Percentiles rank a stretch among this genome's conserved stretches.
These are phyloP conservation scores for Mimosa pudica DNA, from an alignment of 306 rosid species.

Conservation along the genomic window DNA sequence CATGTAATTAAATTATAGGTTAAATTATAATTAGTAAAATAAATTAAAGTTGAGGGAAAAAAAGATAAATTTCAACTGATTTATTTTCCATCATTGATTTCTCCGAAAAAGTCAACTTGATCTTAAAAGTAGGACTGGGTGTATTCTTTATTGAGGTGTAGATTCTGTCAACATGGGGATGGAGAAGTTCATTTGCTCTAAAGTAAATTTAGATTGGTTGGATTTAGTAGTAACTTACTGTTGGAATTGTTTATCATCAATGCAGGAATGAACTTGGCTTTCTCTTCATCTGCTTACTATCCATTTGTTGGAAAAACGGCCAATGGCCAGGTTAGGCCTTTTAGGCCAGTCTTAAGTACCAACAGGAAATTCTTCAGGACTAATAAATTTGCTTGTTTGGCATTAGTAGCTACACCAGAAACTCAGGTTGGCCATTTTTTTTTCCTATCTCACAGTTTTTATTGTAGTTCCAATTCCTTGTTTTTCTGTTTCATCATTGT, in stretches of 20 bases:
- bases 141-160: not conserved
- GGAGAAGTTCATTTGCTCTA: constrained; percentile 6
- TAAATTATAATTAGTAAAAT: too few relatives aligned
- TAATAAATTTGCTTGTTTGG: constrained; percentile 34
- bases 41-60: too few relatives aligned
- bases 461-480: not conserved
- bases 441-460: not conserved
- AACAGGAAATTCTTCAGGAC: constrained; percentile 29
- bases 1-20: too few relatives aligned
- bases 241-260: constrained; percentile 6
- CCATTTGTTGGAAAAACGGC: constrained; percentile 35
- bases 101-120: too few relatives aligned
- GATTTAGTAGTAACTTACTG: not conserved
- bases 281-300: constrained; percentile 34
- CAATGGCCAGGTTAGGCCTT: constrained; percentile 32
- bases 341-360: constrained; percentile 15
- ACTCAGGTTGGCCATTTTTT: constrained; percentile 44
- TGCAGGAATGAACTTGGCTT: constrained; percentile 49
- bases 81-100: too few relatives aligned
- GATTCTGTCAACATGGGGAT: constrained; percentile 1
- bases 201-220: not conserved
- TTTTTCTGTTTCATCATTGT: not conserved
- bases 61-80: too few relatives aligned
- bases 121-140: too few relatives aligned
- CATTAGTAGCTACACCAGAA: constrained; percentile 37